Base-by-base conservation (phyloP, 345 rosid genomes). In the Acer negundo region DNA sequence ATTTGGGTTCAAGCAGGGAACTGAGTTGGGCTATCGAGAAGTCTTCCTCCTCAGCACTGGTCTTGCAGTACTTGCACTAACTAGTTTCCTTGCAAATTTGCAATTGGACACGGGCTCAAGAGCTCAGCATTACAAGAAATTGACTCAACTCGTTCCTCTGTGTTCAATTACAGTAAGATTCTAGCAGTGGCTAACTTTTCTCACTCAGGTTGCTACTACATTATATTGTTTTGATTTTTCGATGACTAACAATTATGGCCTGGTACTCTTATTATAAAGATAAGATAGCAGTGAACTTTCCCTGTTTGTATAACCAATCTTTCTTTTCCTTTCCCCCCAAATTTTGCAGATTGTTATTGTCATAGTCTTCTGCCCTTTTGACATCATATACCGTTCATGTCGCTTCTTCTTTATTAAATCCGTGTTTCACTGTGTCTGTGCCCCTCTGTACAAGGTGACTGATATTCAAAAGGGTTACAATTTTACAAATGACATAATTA, bases 1-100 rank as follows among this genome's bases (percentile, higher is more conserved):
- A 53, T 90, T 90, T 75, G 92, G 91, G 78, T 85, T 90, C 84
- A 88, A 91, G 83, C 88, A 83, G 74, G 96, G 97, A 78, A 91
- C 92, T 2, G 92, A 88, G 70, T 72, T 91, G 53, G 84, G 89
- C 40, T 84, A 91, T 77, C 77, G 86, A 70, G 91, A 93, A 78
- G 91, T 90, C 71, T 87, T 93, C 82, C 87, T 91, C 23, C 78
- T 93, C 1, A 84, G 88, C 87, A 83, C 87, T 2, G 90, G 93
- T 69, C 84, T 93, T 7, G 86, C 94, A 40, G 87, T 91, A 23
- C 89, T 93, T 73, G 78, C 83, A 61, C 82, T 91, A 42, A 31
- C 84, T 38, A 81, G 91, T 80, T 89, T 90, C 78, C 80, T 90
- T 28, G 88, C 77, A 77, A 90, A 91, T 79, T 73, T 91, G 77